Conservation (phyloP, 805 yeast genomes). For the Candida saitoana region DNA sequence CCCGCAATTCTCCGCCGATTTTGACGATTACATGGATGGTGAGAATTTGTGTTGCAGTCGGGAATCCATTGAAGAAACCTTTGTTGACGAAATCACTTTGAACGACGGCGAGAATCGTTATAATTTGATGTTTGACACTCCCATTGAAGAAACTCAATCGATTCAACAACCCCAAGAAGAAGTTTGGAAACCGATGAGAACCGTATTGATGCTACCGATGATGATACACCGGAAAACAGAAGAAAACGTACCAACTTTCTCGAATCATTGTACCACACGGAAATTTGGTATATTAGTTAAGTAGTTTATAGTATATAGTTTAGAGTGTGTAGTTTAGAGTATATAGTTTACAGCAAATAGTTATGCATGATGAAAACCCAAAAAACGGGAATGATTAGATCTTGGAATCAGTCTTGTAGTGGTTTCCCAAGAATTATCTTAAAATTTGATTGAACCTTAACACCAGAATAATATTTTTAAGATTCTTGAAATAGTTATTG, state of each 20-base stretch:
- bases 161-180: no score
- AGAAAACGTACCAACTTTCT: neutral
- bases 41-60: neutral
- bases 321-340: neutral
- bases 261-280: neutral
- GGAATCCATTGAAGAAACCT: neutral
- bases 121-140: neutral
- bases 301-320: neutral
- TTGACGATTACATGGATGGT: neutral
- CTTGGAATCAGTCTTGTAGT: no score
- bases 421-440: no score
- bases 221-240: neutral
- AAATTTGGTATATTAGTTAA: neutral
- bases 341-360: neutral
- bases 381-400: no score
- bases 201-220: no score
- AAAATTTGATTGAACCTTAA: no score
- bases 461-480: no score
- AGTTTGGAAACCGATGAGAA: no score
- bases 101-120: neutral
- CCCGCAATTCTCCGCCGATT: neutral
- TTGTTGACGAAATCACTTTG: neutral
- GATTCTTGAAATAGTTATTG: no score
- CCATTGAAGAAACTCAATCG: neutral
- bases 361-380: no score